phyloP scores from a whole-genome alignment of 2,329 filamentous ascomycete species.

The Neurospora crassa region DNA sequence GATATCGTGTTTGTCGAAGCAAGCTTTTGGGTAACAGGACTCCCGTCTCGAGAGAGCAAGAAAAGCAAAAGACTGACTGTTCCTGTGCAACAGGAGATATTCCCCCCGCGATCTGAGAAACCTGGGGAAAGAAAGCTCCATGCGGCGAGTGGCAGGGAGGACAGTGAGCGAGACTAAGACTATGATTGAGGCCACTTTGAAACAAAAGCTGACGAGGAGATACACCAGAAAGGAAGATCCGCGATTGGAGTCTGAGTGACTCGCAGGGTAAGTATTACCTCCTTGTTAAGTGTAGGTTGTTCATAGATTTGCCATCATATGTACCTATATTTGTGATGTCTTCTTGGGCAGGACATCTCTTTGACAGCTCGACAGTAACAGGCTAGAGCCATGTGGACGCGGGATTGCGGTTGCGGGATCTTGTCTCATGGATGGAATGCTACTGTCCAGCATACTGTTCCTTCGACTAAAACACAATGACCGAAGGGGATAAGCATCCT shows the following conservation, averaged over 20 bases:
- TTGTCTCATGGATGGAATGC: neutral
- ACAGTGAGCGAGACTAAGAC: neutral
- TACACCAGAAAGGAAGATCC: neutral
- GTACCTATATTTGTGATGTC: neutral
- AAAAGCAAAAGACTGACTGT: neutral
- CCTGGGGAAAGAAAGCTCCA: neutral
- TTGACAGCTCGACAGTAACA: neutral
- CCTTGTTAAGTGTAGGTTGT: neutral
- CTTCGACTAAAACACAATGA: neutral
- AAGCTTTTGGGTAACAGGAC: neutral
- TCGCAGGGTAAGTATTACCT: neutral
- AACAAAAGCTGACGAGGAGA: neutral
- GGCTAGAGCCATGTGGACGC: neutral
- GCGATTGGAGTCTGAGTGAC: neutral
- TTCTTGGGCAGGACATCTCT: neutral
- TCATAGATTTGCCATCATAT: neutral
- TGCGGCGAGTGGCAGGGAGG: neutral
- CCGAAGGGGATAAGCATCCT: neutral
- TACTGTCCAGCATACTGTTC: neutral
- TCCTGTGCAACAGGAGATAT: neutral
- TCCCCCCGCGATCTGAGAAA: neutral
- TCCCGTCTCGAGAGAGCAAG: neutral
- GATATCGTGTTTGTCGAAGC: neutral
- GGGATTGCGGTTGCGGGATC: neutral
- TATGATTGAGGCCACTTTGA: neutral